A percentile compares a stretch with the other conserved stretches of the same genome.
phyloP scores from a whole-genome alignment of 177 flowering plant genomes.

The Vitis hybrid region DNA sequence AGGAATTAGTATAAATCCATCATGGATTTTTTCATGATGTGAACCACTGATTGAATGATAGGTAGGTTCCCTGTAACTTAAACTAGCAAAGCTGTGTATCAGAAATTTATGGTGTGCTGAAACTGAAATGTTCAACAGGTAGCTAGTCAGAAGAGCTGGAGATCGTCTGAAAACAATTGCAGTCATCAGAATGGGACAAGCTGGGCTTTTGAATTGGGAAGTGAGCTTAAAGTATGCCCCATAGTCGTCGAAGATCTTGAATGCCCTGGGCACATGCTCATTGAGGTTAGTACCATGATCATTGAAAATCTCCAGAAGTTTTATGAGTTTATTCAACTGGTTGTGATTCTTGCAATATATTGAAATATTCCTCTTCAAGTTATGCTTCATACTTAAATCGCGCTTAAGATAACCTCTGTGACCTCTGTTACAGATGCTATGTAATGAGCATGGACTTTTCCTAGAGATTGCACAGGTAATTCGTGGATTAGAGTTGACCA shows the following conservation, averaged over 20 bases:
- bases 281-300: constrained; percentile 51
- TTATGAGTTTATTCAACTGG: neutral
- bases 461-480: constrained; percentile 80
- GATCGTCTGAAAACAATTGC: constrained; percentile 23
- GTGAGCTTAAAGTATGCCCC: constrained; percentile 49
- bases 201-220: constrained; percentile 60
- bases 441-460: constrained; percentile 63
- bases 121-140: constrained; percentile 27
- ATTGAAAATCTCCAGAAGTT: neutral
- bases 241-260: constrained; percentile 75
- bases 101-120: neutral
- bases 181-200: constrained; percentile 37
- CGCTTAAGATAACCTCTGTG: neutral
- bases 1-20: too few relatives aligned
- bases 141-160: constrained; percentile 14
- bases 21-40: too few relatives aligned
- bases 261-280: constrained; percentile 73
- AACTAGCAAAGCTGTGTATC: too few relatives aligned
- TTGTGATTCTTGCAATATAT: too few relatives aligned
- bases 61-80: neutral
- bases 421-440: constrained; percentile 55
- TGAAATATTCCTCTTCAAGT: too few relatives aligned
- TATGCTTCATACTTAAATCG: too few relatives aligned
- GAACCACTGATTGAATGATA: too few relatives aligned
- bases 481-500: constrained; percentile 51